Base-by-base conservation (phyloP, 257 asterid species). In the Rhazya stricta region DNA sequence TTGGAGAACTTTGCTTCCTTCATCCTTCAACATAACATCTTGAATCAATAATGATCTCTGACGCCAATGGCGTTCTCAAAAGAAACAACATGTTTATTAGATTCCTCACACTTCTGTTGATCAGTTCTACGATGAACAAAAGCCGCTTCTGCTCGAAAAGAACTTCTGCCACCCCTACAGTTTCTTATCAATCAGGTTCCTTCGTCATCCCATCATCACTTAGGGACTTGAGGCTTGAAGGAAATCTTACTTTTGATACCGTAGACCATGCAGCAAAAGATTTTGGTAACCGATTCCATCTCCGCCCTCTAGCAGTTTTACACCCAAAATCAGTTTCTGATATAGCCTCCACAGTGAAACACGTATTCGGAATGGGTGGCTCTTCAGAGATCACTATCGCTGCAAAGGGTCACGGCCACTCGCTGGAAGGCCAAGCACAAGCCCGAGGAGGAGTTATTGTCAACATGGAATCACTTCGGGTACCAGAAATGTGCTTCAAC, bases 341-440 rank as follows among this genome's bases (percentile, higher is more conserved):
- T 74, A 77, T 94, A 30, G 87, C 96, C 15, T 75, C 89, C 16
- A 67, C 83, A 43, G 51, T 94, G 65, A 92, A 83, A 79, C 71
- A 78, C 73, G 69, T 89, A 54, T 88, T 45, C 53, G 84, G 85
- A 41, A 57, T 89, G 86, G 92, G 90, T 1, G 48, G 58, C 32
- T 76, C 50, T 41, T 84, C 97, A 0, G 86, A 79, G 32, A 82
- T 91, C 42, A 90, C 97, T 0, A 78, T 94, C 13, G 97, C 95
- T 1, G 97, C 99, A 10, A 86, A 91, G 77, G 99, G 98, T 45
- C 98, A 83, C 25, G 96, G 91, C 30, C 98, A 95, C 86, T 92
- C 98, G 9, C 76, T 94, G 12, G 81, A 82, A 73, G 98, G 99
- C 62, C 98, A 95, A 73, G 89, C 99, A 3, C 99, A 90, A 80